Percentiles rank a stretch among this genome's conserved stretches.
phyloP scores from a whole-genome alignment of 306 rosid species.

The Lathyrus tuberosus region DNA sequence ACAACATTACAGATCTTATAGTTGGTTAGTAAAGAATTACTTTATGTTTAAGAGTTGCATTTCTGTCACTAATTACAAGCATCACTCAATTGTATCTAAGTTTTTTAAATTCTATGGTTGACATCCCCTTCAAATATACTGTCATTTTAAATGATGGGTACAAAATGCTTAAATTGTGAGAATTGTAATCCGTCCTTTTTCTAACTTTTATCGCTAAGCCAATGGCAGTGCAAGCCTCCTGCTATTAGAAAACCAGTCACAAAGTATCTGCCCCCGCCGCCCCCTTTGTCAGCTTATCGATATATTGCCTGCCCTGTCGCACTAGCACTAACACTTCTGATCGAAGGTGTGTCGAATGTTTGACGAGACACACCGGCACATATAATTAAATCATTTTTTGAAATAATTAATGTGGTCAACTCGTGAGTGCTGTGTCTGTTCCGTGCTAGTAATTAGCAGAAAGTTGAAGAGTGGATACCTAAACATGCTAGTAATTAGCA shows the following conservation, averaged over 20 bases:
- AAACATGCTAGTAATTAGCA: conserved; percentile 97
- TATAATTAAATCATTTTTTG: too few relatives aligned
- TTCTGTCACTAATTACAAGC: neutral
- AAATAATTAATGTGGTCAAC: too few relatives aligned
- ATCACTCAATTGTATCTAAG: neutral
- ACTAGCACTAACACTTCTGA: too few relatives aligned
- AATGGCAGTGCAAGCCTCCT: neutral
- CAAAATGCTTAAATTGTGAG: neutral
- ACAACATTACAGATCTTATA: conserved; percentile 15
- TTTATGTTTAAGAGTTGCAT: neutral
- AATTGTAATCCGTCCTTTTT: neutral
- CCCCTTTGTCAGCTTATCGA: conserved; percentile 2
- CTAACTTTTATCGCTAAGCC: conserved; percentile 17
- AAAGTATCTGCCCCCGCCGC: neutral
- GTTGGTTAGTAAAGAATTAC: neutral
- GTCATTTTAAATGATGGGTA: too few relatives aligned
- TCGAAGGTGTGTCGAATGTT: too few relatives aligned
- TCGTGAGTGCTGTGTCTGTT: too few relatives aligned
- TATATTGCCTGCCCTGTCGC: neutral
- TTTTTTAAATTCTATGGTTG: too few relatives aligned
- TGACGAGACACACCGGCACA: too few relatives aligned
- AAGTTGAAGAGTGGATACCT: conserved; percentile 62
- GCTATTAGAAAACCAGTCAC: conserved; percentile 30
- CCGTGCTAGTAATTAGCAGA: conserved; percentile 2
- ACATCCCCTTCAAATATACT: too few relatives aligned